Evolutionary conservation across 2,329 filamentous ascomycete species (phyloP), one percentile per base, ranked within the genome.

Genomic region (Paraphaeosphaeria minitans): DNA sequence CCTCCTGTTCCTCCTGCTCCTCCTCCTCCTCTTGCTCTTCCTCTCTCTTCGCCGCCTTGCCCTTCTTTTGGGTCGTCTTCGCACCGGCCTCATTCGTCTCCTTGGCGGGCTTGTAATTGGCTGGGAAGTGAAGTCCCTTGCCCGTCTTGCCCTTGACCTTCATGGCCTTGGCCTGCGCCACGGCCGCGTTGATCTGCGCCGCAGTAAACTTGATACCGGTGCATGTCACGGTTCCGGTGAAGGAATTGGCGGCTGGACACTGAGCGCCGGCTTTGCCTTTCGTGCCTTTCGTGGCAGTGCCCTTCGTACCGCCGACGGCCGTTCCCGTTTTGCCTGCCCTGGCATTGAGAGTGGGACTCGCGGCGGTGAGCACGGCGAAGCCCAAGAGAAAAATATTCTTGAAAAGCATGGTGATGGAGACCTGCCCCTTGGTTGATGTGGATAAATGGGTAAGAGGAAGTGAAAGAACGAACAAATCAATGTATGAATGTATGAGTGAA

Each of bases 61-160:
- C 8, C 43, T 47, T n/a, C 43, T 14, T 24, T 24, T 13, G 14
- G 19, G 8, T 39, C 16, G 27, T 41, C 41, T 53, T 46, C 19
- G 19, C 19, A 41, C 16, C 31, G 16, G 16, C 31, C 16, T n/a
- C n/a, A n/a, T 53, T 46, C 51, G 21, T 12, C 29, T 53, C 51
- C 51, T 46, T 41, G 22, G 16, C 16, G 12, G n/a, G 51, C 19
- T 21, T 53, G 51, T 53, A 53, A 41, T 41, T 45, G 35, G 51
- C 51, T 12, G 51, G 51, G 51, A 53, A 53, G 19, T 53, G 51
- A 22, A 53, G 29, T 6, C 51, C 51, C 41, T 53, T 53, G 51
- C 51, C 51, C 10, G 19, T 45, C n/a, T 46, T 46, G 9, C 51
- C 51, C 41, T 53, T 53, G 39, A 53, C 14, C 19, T 53, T 53